Conservation (phyloP, 306 rosid genomes). For the Acacia confusa region DNA sequence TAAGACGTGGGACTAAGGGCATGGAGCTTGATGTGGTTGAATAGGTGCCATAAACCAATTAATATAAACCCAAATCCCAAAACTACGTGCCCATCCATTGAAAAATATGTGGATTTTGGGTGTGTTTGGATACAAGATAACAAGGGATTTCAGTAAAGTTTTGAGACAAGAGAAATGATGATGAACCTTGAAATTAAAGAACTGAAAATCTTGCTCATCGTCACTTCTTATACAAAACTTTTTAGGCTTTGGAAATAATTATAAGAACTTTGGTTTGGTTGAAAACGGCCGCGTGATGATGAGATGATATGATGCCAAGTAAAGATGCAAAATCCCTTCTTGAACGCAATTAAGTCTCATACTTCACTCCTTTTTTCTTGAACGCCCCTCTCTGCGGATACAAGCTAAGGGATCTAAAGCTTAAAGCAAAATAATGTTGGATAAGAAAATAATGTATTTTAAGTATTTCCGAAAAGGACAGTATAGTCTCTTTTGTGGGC, state of each 20-base stretch:
- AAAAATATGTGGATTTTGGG: background rate
- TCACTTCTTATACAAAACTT: too few relatives aligned
- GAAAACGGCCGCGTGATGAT: background rate
- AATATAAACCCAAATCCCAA: slow-evolving; percentile 75
- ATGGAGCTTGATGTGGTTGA: slow-evolving; percentile 74
- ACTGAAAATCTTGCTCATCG: background rate
- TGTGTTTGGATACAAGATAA: background rate
- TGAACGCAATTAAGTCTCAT: background rate
- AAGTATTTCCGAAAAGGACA: background rate
- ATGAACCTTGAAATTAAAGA: background rate
- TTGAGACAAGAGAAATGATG: background rate
- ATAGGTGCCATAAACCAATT: slow-evolving; percentile 84
- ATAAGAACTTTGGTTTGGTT: background rate
- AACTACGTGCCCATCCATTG: slow-evolving; percentile 65
- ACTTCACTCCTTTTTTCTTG: background rate
- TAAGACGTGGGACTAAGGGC: slow-evolving; percentile 42
- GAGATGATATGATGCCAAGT: background rate
- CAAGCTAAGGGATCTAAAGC: background rate
- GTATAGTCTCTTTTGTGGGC: background rate
- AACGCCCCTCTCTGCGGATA: too few relatives aligned
- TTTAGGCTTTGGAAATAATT: background rate
- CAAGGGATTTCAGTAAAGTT: background rate
- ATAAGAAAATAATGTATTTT: background rate
- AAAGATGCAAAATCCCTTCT: background rate
- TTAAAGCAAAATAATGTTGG: background rate